phyloP scores from a whole-genome alignment of 495 filamentous ascomycete genomes.

The Tricharina praecox region DNA sequence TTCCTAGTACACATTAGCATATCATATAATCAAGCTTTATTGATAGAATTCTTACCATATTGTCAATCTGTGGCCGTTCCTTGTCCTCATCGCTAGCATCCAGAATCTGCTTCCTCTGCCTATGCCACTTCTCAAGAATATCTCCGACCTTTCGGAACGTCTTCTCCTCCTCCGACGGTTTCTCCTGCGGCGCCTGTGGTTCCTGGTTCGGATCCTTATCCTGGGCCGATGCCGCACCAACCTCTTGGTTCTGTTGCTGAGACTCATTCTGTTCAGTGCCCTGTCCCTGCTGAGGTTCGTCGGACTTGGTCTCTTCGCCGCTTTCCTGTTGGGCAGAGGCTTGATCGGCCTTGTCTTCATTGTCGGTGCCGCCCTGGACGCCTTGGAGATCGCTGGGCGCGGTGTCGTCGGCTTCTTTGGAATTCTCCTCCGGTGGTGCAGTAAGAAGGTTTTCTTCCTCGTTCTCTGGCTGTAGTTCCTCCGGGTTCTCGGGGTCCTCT shows the following conservation, averaged over 20 bases:
- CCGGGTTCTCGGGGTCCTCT: constrained; percentile 32
- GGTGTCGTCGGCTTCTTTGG: constrained; percentile 37
- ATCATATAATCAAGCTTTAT: neutral
- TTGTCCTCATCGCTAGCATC: constrained; percentile 44
- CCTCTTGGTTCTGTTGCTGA: constrained; percentile 29
- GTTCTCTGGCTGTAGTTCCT: constrained; percentile 33
- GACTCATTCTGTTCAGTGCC: constrained; percentile 29
- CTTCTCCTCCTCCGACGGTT: constrained; percentile 32
- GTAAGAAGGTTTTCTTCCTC: constrained; percentile 28
- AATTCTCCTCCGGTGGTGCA: constrained; percentile 32
- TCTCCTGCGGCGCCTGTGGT: constrained; percentile 31
- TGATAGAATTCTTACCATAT: constrained; percentile 18
- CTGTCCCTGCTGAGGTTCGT: constrained; percentile 22
- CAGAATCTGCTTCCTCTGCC: constrained; percentile 60
- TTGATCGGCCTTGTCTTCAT: constrained; percentile 17
- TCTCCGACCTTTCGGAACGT: constrained; percentile 89
- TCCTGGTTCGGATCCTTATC: constrained; percentile 36
- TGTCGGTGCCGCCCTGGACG: constrained; percentile 31
- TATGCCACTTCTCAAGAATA: constrained; percentile 83
- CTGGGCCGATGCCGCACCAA: constrained; percentile 33
- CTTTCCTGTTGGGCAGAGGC: constrained; percentile 32
- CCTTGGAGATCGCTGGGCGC: constrained; percentile 48
- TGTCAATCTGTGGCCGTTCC: constrained; percentile 33
- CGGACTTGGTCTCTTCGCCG: constrained; percentile 28
- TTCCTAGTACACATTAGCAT: constrained; percentile 16